A percentile compares a stretch with the other conserved stretches of the same genome.
Conservation (phyloP, 495 filamentous ascomycete species). For the Podospora conica region DNA sequence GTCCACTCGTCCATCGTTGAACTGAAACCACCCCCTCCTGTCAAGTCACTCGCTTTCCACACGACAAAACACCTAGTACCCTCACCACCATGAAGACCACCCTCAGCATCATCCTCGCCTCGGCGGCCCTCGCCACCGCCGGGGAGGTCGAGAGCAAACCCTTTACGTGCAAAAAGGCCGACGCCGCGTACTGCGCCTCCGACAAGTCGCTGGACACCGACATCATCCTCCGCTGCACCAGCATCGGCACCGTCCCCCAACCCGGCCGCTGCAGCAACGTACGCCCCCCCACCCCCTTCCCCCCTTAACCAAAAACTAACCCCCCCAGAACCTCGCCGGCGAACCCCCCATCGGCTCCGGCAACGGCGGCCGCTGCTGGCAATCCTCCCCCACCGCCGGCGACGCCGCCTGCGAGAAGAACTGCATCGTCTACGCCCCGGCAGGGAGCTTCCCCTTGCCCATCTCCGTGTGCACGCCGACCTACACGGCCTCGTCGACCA, state of each 20-base stretch:
- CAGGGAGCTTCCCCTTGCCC: constrained; percentile 22
- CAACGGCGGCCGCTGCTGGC: constrained; percentile 22
- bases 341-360: constrained; percentile 21
- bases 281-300: neutral
- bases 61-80: neutral
- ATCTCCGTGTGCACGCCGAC: constrained; percentile 20
- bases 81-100: constrained; percentile 27
- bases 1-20: neutral
- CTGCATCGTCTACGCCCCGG: constrained; percentile 30
- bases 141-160: constrained; percentile 16
- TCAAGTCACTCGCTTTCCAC: constrained; percentile 7
- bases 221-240: constrained; percentile 32
- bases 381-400: constrained; percentile 17
- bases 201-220: constrained; percentile 22
- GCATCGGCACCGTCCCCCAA: constrained; percentile 14
- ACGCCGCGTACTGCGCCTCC: constrained; percentile 28
- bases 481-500: constrained; percentile 12
- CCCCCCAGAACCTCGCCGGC: constrained; percentile 24
- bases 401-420: constrained; percentile 35
- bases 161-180: constrained; percentile 19
- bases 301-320: neutral
- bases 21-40: neutral
- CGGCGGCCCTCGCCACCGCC: constrained; percentile 25
- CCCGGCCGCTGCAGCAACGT: constrained; percentile 25
- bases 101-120: constrained; percentile 18